These are phyloP conservation scores for Protoeuglena noctilucae DNA, from an alignment of 139 green algal genomes.

Conservation along the genomic window DNA sequence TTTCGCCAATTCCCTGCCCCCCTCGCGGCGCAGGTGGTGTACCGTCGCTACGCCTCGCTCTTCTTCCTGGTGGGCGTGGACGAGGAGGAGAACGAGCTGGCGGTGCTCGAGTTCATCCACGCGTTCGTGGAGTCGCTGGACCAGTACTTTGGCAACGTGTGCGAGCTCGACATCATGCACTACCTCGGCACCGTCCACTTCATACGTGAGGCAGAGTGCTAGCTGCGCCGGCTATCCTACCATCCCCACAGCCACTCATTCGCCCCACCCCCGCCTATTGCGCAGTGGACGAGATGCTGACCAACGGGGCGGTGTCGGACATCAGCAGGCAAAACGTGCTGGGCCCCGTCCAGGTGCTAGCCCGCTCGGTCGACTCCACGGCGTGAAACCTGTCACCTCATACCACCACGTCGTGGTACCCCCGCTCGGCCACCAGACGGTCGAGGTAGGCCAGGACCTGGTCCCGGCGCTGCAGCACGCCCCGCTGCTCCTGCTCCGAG, in stretches of 20 bases:
- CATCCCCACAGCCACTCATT: too few relatives aligned
- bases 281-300: conserved; percentile 83
- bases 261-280: too few relatives aligned
- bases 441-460: conserved; percentile 55
- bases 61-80: conserved; percentile 97
- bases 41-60: conserved; percentile 87
- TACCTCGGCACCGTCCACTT: conserved; percentile 41
- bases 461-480: conserved; percentile 35
- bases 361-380: too few relatives aligned
- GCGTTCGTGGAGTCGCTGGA: conserved; percentile 73
- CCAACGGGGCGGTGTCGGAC: conserved; percentile 84
- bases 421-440: conserved; percentile 36
- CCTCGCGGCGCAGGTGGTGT: too few relatives aligned
- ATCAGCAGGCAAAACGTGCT: conserved; percentile 85
- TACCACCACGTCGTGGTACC: conserved; percentile 38
- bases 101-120: conserved; percentile 89
- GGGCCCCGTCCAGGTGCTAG: conserved; percentile 65
- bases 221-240: too few relatives aligned
- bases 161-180: conserved; percentile 96
- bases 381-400: too few relatives aligned
- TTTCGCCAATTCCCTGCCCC: too few relatives aligned
- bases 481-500: conserved; percentile 26
- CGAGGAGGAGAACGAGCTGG: conserved; percentile 93
- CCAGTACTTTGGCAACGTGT: conserved; percentile 71
- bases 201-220: too few relatives aligned